A percentile compares a stretch with the other conserved stretches of the same genome.
Conservation (phyloP, 2,329 filamentous ascomycete species). For the Botrytis fragariae region DNA sequence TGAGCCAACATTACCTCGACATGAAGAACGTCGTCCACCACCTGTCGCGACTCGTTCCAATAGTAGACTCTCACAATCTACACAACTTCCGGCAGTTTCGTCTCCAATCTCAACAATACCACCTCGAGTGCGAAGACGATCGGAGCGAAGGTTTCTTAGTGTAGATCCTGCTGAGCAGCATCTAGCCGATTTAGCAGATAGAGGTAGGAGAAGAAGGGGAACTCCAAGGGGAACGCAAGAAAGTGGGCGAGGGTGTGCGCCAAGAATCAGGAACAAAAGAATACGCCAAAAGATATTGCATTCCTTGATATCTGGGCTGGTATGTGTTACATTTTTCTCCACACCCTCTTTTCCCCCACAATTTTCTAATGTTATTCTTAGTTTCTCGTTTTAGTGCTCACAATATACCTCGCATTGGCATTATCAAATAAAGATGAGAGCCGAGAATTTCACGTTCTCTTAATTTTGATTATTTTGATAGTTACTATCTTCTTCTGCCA, state of each 20-base stretch:
- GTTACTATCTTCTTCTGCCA: constrained; percentile 79
- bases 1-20: constrained; percentile 2
- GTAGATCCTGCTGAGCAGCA: constrained; percentile 51
- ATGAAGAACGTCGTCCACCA: constrained; percentile 5
- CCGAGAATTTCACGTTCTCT: constrained; percentile 73
- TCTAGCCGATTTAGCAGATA: constrained; percentile 46
- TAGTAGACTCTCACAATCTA: constrained; percentile 23
- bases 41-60: constrained; percentile 25
- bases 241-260: constrained; percentile 41
- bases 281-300: constrained; percentile 56
- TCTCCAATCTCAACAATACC: constrained; percentile 24
- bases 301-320: constrained; percentile 61
- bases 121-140: constrained; percentile 24
- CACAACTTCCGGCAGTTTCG: constrained; percentile 20
- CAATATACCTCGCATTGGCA: constrained; percentile 62
- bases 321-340: constrained; percentile 20
- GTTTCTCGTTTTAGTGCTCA: constrained; percentile 34
- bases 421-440: constrained; percentile 62
- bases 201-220: constrained; percentile 42
- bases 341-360: background rate
- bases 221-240: constrained; percentile 30
- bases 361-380: constrained; percentile 23
- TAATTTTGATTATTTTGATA: constrained; percentile 74
- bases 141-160: constrained; percentile 39
- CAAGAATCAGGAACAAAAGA: constrained; percentile 53